phyloP scores from a whole-genome alignment of 805 yeast species.

The Alloascoidea hylecoeti region DNA sequence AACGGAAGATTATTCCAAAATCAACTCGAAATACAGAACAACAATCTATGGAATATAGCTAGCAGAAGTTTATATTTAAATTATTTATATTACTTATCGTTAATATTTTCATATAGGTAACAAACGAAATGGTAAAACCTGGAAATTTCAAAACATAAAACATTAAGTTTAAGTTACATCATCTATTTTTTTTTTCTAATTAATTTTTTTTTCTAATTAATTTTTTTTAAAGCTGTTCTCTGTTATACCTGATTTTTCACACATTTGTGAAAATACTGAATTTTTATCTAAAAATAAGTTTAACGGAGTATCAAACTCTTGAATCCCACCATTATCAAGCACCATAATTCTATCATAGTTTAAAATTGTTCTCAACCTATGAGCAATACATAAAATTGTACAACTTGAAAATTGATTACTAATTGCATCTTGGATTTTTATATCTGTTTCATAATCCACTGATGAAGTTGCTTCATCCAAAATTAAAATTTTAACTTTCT shows the following conservation, averaged over 20 bases:
- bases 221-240: constrained; percentile 25
- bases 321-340: constrained; percentile 37
- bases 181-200: too few relatives aligned
- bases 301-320: constrained; percentile 38
- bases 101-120: too few relatives aligned
- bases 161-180: too few relatives aligned
- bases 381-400: constrained; percentile 64
- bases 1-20: too few relatives aligned
- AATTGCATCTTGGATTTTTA: constrained; percentile 47
- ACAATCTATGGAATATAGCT: too few relatives aligned
- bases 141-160: too few relatives aligned
- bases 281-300: constrained; percentile 24
- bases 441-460: constrained; percentile 32
- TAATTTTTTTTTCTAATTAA: not conserved
- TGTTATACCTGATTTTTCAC: constrained; percentile 29
- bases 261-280: constrained; percentile 34
- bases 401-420: constrained; percentile 41
- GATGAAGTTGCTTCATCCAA: constrained; percentile 44
- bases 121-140: too few relatives aligned
- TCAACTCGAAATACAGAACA: too few relatives aligned
- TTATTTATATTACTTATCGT: too few relatives aligned
- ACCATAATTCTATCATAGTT: constrained; percentile 45
- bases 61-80: too few relatives aligned
- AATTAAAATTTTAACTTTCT: constrained; percentile 43
- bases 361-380: constrained; percentile 47